phyloP scores from a whole-genome alignment of 129 eudicot species.

The Tagetes patula region DNA sequence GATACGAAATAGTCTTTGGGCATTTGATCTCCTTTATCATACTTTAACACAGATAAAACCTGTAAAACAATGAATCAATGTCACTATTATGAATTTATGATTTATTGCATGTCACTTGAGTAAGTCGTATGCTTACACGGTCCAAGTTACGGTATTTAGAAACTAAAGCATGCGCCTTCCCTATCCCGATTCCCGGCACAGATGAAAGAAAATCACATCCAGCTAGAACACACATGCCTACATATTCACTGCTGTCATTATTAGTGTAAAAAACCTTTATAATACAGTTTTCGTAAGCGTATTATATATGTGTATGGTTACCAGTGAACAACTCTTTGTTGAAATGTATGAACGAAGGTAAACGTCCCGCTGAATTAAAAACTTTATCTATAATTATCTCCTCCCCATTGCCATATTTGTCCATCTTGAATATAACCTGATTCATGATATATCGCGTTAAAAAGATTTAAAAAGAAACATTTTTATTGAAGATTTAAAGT shows the following conservation, averaged over 20 bases:
- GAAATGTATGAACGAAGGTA: constrained; percentile 66
- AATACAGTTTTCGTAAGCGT: background rate
- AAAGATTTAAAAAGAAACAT: background rate
- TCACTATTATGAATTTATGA: background rate
- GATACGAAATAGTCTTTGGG: constrained; percentile 70
- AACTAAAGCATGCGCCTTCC: constrained; percentile 69
- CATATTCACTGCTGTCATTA: constrained; percentile 19
- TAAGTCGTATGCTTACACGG: constrained; percentile 57
- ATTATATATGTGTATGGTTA: constrained; percentile 13
- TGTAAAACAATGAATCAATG: constrained; percentile 24
- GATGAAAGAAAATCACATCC: constrained; percentile 94
- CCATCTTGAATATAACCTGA: constrained; percentile 86
- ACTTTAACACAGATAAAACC: constrained; percentile 66
- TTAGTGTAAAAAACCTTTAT: no score
- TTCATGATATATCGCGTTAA: constrained; percentile 9
- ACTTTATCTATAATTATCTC: constrained; percentile 63
- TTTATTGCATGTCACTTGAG: background rate
- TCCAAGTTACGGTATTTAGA: constrained; percentile 73
- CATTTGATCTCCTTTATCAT: constrained; percentile 61
- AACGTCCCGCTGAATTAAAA: constrained; percentile 36
- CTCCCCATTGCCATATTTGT: constrained; percentile 71
- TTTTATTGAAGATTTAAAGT: background rate
- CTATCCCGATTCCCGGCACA: constrained; percentile 79
- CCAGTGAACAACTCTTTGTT: constrained; percentile 57
- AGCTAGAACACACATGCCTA: constrained; percentile 94